Conservation (phyloP, 257 asterid genomes). For the Henckelia pumila region DNA sequence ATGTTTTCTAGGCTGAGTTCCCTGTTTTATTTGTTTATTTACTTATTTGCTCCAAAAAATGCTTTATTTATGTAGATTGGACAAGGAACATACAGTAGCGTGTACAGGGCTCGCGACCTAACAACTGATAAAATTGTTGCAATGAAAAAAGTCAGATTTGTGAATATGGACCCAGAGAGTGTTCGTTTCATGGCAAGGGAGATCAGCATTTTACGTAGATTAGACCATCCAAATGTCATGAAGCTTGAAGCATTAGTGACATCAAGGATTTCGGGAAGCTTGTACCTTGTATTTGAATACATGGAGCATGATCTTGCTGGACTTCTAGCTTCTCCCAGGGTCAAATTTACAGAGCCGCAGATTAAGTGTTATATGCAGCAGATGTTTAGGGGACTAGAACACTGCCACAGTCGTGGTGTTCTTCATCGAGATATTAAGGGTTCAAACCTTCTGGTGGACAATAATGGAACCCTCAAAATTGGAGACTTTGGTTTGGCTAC, state of each 20-base stretch:
- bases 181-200: conserved; percentile 98
- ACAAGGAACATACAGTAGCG: conserved; percentile 95
- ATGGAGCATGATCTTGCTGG: conserved; percentile 99
- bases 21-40: not conserved
- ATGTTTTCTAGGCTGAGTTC: not conserved
- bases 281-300: conserved; percentile 90
- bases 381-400: conserved; percentile 69
- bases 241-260: conserved; percentile 82
- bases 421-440: conserved; percentile 96
- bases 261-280: conserved; percentile 68
- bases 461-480: conserved; percentile 65
- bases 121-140: conserved; percentile 62
- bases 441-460: conserved; percentile 74
- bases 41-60: conserved; percentile 9
- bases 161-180: conserved; percentile 90
- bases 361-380: conserved; percentile 85
- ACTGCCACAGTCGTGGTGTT: conserved; percentile 76
- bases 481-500: conserved; percentile 90
- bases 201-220: conserved; percentile 60
- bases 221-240: conserved; percentile 93
- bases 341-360: conserved; percentile 85
- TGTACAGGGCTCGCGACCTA: conserved; percentile 89
- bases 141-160: conserved; percentile 86
- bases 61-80: conserved; percentile 60
- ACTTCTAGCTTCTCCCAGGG: conserved; percentile 55